Percentiles rank a stretch among this genome's conserved stretches.
These are phyloP conservation scores for Mucor velutinosus DNA, from an alignment of 371 early-diverging fungal genomes.

Conservation along the genomic window DNA sequence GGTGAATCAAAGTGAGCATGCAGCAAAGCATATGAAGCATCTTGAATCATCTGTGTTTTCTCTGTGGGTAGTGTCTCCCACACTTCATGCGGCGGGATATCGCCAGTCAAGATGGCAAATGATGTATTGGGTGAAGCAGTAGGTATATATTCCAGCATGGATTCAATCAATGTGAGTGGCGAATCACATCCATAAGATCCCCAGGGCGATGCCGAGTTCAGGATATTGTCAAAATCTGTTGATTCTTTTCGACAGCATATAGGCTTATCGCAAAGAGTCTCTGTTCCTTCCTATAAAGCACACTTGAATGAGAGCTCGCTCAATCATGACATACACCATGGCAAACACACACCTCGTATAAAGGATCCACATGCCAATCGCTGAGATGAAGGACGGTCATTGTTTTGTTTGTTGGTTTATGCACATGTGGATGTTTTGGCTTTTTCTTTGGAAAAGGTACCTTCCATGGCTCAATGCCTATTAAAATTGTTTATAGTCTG, in stretches of 20 bases:
- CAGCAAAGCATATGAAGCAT: constrained; percentile 36
- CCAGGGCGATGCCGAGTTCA: constrained; percentile 39
- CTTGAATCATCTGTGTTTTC: constrained; percentile 46
- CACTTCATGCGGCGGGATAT: constrained; percentile 66
- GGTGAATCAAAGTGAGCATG: constrained; percentile 47
- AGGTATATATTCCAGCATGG: constrained; percentile 47
- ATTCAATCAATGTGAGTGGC: constrained; percentile 46
- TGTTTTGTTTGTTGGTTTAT: constrained; percentile 33
- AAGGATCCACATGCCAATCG: constrained; percentile 67
- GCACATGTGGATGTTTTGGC: constrained; percentile 29
- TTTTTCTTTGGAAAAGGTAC: constrained; percentile 56
- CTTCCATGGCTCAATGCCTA: constrained; percentile 26
- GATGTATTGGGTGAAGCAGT: constrained; percentile 38
- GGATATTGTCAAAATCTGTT: constrained; percentile 37
- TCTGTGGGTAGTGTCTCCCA: constrained; percentile 52
- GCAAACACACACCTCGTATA: constrained; percentile 38
- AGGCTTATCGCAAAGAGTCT: constrained; percentile 54
- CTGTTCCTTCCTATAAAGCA: constrained; percentile 43
- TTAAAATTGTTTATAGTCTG: background rate
- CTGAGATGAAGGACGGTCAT: constrained; percentile 61
- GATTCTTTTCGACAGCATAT: constrained; percentile 57
- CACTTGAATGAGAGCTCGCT: too few species aligned
- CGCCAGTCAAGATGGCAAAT: constrained; percentile 64
- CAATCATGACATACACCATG: too few species aligned
- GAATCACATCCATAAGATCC: constrained; percentile 58